Evolutionary conservation across 371 early-diverging fungal genomes (phyloP), one percentile per base, ranked within the genome.

Genomic region (Mortierella sp.): DNA sequence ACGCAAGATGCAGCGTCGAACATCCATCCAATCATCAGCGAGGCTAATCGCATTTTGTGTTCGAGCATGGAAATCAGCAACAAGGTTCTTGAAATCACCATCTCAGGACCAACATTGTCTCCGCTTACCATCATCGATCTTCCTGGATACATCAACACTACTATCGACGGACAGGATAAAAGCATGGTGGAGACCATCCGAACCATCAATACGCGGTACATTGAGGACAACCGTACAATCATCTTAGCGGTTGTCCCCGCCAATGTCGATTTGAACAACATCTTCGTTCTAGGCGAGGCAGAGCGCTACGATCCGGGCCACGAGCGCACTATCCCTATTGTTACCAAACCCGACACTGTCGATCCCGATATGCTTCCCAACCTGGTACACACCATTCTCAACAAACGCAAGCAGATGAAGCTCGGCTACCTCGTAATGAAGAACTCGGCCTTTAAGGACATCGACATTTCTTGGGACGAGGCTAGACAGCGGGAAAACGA

Each of bases 181-280:
- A 64, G 50, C 34, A 83, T 83, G 21, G 74, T 79, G 9, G 19
- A 76, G 14, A 79, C 83, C 46, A 83, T 79, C 71, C 83, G 79
- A 21, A 14, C 55, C 5, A 83, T 83, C 74, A 79, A 79, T 57
- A 79, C 73, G 8, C 72, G 79, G 2, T 83, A 79, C 69, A 83
- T 83, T 55, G 73, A 83, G 59, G 79, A 86, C 50, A 79, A 61
- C 64, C 72, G 71, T 77, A 93, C 96, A 74, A 92, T 97, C 79
- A 97, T 97, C 77, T 88, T 97, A 69, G 97, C 97, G 19, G 96
- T 97, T 21, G 93, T 95, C 69, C 95, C 97, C 46, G 97, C 96
- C 6, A 96, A 95, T 81, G 90, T 94, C 51, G 98, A 97, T 87
- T 88, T 97, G 61, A 94, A 94, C 79, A 97, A 96, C 81, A 96